Evolutionary conservation across 169 alveolate genomes (phyloP).

Genomic region (Hammondia hammondi): DNA sequence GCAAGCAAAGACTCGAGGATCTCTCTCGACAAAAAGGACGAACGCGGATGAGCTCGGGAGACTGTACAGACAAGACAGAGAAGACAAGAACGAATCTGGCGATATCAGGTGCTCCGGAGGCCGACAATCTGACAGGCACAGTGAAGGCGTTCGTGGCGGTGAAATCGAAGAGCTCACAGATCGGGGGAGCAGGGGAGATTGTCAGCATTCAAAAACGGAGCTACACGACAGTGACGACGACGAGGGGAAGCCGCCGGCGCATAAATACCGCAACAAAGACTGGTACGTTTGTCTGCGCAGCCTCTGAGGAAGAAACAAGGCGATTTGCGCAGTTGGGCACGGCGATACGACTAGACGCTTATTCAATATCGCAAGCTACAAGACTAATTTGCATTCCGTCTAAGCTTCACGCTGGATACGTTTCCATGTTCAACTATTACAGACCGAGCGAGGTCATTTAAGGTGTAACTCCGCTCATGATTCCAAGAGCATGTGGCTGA

Average conservation of each 20-base stretch:
- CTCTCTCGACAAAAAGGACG: background rate
- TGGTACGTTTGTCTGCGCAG: background rate
- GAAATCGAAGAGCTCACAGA: too few species aligned
- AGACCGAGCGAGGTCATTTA: too few species aligned
- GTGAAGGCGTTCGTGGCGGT: too few species aligned
- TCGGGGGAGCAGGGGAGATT: too few species aligned
- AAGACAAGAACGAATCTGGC: background rate
- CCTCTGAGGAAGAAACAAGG: background rate
- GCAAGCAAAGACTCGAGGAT: background rate
- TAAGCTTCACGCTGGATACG: too few species aligned
- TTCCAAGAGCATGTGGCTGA: too few species aligned
- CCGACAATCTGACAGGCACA: background rate
- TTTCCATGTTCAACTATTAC: too few species aligned
- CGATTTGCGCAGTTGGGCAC: background rate
- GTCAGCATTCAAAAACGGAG: background rate
- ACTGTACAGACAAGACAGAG: background rate
- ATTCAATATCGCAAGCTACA: too few species aligned
- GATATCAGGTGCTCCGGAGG: background rate
- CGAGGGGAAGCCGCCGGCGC: background rate
- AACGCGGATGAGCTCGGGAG: background rate
- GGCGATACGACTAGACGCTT: background rate
- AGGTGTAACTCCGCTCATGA: too few species aligned
- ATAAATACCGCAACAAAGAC: slow-evolving; percentile 10
- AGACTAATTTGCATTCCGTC: too few species aligned
- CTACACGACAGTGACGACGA: background rate